Conservation (phyloP, 208 protist species). For the Acanthamoeba triangularis region DNA sequence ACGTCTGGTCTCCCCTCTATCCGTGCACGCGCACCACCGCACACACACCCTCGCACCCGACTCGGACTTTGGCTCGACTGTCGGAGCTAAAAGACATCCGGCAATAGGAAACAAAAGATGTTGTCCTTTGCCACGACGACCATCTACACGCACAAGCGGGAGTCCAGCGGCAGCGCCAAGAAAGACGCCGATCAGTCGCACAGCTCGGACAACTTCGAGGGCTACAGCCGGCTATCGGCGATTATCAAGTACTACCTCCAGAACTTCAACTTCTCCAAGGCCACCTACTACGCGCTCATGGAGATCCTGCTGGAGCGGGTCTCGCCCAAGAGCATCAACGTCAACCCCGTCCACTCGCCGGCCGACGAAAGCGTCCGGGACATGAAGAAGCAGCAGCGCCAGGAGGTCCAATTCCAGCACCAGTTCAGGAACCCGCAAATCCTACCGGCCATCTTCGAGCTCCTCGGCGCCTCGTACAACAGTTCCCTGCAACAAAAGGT, state of each 20-base stretch:
- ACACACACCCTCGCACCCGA: too few species aligned
- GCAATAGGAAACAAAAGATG: background rate
- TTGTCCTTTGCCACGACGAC: constrained; percentile 8
- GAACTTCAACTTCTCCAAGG: constrained; percentile 64
- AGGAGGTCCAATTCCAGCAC: background rate
- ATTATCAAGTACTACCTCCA: constrained; percentile 65
- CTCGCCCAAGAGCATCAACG: constrained; percentile 19
- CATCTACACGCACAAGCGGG: background rate
- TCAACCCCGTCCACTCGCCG: constrained; percentile 52
- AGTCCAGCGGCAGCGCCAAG: background rate
- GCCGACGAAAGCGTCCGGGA: constrained; percentile 27
- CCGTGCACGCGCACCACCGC: background rate
- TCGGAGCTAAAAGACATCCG: too few species aligned
- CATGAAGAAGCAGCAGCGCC: background rate
- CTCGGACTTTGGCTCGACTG: too few species aligned
- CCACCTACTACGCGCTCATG: constrained; percentile 65
- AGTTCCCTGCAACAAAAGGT: constrained; percentile 2
- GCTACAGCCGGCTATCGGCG: constrained; percentile 34
- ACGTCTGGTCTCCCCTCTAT: background rate
- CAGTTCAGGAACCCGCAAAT: constrained; percentile 70
- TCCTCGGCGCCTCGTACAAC: background rate
- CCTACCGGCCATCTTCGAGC: constrained; percentile 60
- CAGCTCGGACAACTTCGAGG: constrained; percentile 23
- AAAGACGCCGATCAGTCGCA: background rate
- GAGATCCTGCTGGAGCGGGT: constrained; percentile 69